These are phyloP conservation scores for Vigna hirtella DNA, from an alignment of 306 rosid genomes.

Conservation along the genomic window DNA sequence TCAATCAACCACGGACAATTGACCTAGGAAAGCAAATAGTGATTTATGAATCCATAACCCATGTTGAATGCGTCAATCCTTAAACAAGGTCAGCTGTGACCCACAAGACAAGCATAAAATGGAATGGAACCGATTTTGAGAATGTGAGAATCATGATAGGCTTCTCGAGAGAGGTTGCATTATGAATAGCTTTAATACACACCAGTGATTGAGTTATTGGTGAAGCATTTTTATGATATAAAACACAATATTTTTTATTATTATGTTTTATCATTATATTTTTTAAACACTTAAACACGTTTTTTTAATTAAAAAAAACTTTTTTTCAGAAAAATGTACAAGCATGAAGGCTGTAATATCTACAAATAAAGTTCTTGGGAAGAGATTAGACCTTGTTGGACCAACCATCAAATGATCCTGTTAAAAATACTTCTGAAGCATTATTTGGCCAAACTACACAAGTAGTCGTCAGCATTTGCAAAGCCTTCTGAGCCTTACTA, in stretches of 20 bases:
- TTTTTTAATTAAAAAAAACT: not conserved
- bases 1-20: slow-evolving; percentile 2
- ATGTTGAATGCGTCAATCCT: not conserved
- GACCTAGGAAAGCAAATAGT: slow-evolving; percentile 10
- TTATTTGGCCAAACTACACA: slow-evolving; percentile 78
- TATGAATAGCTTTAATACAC: not conserved
- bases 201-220: not conserved
- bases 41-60: slow-evolving; percentile 10
- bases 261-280: not conserved
- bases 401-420: slow-evolving; percentile 98
- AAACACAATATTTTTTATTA: not conserved
- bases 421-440: slow-evolving; percentile 83
- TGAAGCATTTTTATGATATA: not conserved
- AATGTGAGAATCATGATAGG: slow-evolving; percentile 7
- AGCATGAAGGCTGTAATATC: slow-evolving; percentile 3
- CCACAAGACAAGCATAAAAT: not conserved
- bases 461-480: slow-evolving; percentile 59
- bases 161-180: slow-evolving; percentile 18
- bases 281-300: not conserved
- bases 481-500: slow-evolving; percentile 61
- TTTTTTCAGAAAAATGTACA: not conserved
- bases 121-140: not conserved
- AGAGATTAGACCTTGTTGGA: slow-evolving; percentile 66
- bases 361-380: not conserved
- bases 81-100: not conserved